Conservation (phyloP, 2,329 filamentous ascomycete species). For the Epichloe brachyelytri region DNA sequence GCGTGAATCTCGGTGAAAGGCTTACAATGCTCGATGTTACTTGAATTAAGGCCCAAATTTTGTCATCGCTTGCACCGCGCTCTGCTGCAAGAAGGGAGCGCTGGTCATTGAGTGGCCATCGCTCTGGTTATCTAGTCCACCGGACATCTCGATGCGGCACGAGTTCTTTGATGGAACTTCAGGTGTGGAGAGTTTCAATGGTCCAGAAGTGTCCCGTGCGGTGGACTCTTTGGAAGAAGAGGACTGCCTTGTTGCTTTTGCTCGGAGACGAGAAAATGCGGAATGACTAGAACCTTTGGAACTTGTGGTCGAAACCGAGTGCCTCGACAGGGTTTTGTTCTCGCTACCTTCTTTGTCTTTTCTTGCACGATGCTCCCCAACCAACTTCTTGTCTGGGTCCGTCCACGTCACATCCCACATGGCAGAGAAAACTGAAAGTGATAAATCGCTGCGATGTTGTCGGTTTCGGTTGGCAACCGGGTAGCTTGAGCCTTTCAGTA, state of each 20-base stretch:
- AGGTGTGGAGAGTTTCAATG: neutral
- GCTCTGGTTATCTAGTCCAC: neutral
- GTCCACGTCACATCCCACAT: slow-evolving; percentile 52
- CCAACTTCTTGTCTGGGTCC: slow-evolving; percentile 38
- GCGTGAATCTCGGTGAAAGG: neutral
- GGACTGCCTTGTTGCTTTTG: slow-evolving; percentile 8
- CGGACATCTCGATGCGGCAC: slow-evolving; percentile 4
- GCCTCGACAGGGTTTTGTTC: slow-evolving; percentile 2
- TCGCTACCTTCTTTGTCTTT: slow-evolving; percentile 25
- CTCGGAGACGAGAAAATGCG: slow-evolving; percentile 17
- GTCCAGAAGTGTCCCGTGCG: neutral
- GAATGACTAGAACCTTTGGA: slow-evolving; percentile 3
- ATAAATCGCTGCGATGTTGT: neutral
- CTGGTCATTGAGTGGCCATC: neutral
- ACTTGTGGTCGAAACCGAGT: slow-evolving; percentile 6
- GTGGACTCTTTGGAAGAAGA: slow-evolving; percentile 3
- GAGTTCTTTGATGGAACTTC: neutral
- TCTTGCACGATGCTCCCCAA: slow-evolving; percentile 37
- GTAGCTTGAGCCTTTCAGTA: neutral
- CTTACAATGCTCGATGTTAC: neutral
- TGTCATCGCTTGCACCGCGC: neutral
- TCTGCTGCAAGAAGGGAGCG: neutral
- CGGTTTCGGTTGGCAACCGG: neutral
- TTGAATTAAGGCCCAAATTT: neutral
- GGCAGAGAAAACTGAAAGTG: slow-evolving; percentile 4